Evolutionary conservation across 768 basidiomycete genomes (phyloP).

Genomic region (Pisolithus marmoratus): DNA sequence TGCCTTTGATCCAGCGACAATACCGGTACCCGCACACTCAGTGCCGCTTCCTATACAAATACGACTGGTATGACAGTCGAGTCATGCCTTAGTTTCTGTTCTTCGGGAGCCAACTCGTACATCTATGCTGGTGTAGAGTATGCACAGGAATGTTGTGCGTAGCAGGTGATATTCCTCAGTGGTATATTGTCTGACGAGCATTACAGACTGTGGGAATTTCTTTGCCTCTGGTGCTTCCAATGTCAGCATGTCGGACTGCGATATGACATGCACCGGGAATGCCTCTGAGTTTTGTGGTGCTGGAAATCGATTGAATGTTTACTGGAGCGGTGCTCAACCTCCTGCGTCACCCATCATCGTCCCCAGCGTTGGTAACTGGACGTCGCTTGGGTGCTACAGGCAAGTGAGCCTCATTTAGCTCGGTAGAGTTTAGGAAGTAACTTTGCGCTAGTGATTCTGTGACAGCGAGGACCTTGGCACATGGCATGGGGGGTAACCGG

Average conservation of each 20-base stretch:
- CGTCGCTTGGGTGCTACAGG: slow-evolving; percentile 71
- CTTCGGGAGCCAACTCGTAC: slow-evolving; percentile 31
- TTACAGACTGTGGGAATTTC: slow-evolving; percentile 57
- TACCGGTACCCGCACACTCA: slow-evolving; percentile 52
- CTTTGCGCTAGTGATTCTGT: slow-evolving; percentile 26
- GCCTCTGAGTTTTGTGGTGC: slow-evolving; percentile 56
- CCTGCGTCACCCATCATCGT: slow-evolving; percentile 51
- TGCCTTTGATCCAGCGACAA: slow-evolving; percentile 41
- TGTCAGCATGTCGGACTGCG: slow-evolving; percentile 49
- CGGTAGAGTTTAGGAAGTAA: neutral
- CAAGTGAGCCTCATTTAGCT: slow-evolving; percentile 36
- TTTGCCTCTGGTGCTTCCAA: slow-evolving; percentile 42
- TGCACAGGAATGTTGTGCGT: slow-evolving; percentile 57
- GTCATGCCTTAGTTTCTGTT: slow-evolving; percentile 41
- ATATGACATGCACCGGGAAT: slow-evolving; percentile 57
- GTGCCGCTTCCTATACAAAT: slow-evolving; percentile 39
- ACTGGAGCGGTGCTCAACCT: slow-evolving; percentile 54
- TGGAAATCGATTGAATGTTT: slow-evolving; percentile 53
- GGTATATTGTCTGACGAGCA: neutral
- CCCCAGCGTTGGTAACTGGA: slow-evolving; percentile 56
- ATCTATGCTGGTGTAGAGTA: slow-evolving; percentile 71
- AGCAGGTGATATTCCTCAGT: neutral
- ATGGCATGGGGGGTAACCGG: slow-evolving; percentile 31
- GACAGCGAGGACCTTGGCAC: slow-evolving; percentile 28
- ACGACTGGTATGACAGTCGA: slow-evolving; percentile 58